phyloP scores from a whole-genome alignment of 768 basidiomycete genomes.

The Serpula lacrymans region DNA sequence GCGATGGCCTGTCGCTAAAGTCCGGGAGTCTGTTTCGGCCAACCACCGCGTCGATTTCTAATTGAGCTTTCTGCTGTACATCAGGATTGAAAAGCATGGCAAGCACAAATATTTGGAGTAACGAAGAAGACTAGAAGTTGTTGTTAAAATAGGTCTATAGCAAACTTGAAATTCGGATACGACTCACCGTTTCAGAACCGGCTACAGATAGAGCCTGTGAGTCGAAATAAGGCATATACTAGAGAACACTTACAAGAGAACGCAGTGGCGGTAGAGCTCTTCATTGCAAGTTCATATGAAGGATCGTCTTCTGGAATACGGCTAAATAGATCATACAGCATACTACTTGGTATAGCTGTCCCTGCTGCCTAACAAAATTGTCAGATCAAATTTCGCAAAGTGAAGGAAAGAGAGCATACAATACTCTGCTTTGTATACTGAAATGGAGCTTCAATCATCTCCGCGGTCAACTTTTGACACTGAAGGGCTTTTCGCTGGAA shows the following conservation, averaged over 20 bases:
- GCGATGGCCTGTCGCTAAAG: conserved; percentile 25
- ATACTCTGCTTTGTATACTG: conserved; percentile 27
- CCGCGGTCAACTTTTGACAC: conserved; percentile 16
- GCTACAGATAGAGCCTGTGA: conserved; percentile 13
- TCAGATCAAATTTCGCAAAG: neutral
- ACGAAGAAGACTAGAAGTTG: conserved; percentile 28
- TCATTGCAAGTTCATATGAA: conserved; percentile 17
- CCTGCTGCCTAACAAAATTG: conserved; percentile 11
- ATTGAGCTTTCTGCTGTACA: conserved; percentile 35
- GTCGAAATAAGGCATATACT: neutral
- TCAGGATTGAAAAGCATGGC: conserved; percentile 36
- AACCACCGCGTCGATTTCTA: conserved; percentile 32
- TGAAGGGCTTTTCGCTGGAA: conserved; percentile 28
- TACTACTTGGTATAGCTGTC: conserved; percentile 20
- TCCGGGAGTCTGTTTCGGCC: conserved; percentile 27
- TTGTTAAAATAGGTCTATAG: too few relatives aligned
- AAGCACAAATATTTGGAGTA: conserved; percentile 26
- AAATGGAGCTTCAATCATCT: conserved; percentile 28
- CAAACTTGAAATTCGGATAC: neutral
- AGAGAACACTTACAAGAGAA: conserved; percentile 20
- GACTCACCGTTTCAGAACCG: conserved; percentile 25
- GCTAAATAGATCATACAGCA: conserved; percentile 24
- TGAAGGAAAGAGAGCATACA: conserved; percentile 14
- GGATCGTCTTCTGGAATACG: conserved; percentile 5
- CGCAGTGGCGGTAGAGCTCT: conserved; percentile 26